Evolutionary conservation across 371 early-diverging fungal species (phyloP), one percentile per base, ranked within the genome.

Genomic region (Apophysomyces trapeziformis): DNA sequence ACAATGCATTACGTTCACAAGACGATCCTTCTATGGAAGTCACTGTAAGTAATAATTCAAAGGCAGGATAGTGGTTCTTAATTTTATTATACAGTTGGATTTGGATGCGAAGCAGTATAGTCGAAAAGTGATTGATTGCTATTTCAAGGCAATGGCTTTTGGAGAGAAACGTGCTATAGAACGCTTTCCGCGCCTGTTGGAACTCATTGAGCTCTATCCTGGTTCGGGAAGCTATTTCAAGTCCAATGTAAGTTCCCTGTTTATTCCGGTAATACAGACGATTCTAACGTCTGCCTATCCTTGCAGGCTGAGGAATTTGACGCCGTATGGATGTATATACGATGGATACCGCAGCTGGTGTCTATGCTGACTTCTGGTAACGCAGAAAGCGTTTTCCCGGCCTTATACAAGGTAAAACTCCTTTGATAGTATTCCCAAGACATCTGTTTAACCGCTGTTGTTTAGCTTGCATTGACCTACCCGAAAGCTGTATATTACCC

Each of bases 291-390:
- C 1, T 26, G 32, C 32, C 32, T 2, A 26, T 26, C 32, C 32
- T 26, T 26, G 32, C 18, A 74, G 72, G 71, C 70, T 0, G 37
- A 69, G 32, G 36, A 66, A 38, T 56, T 78, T 26, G 69, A 63
- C 9, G 63, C 77, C 2, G 70, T 73, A n/a, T 93, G 92, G 92
- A 83, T 83, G 58, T 88, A 89, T 69, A 81, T 92, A 26, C 79
- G 87, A 16, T 93, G 94, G 94, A 79, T 93, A 18, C 91, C 92
- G 7, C 92, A 93, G 58, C 65, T 93, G 61, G 88, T 92, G 0
- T 89, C 94, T 8, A 67, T 89, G 11, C 76, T 93, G 14, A 89
- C 87, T 63, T 84, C 85, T 38, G 65, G 74, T 4, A 67, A 71
- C 8, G 77, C 79, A 13, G 18, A 46, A 5, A 67, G 74, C 7